Percentiles rank a stretch among this genome's conserved stretches.
Conservation (phyloP, 2,329 filamentous ascomycete species). For the Xylaria sp. region DNA sequence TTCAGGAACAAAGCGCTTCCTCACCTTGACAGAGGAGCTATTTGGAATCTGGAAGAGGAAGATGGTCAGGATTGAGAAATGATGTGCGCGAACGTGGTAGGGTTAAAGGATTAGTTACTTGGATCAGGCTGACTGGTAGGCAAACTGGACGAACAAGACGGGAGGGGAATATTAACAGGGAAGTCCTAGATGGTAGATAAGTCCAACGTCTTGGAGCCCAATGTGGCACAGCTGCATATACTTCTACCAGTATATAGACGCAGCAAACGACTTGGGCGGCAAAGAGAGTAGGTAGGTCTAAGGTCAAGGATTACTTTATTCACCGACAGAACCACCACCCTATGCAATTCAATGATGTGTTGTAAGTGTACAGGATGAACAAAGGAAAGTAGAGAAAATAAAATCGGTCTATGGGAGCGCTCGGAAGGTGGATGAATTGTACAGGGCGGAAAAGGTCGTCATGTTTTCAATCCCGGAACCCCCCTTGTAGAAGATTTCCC, state of each 20-base stretch:
- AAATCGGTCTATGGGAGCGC: constrained; percentile 35
- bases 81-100: neutral
- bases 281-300: no score
- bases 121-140: constrained; percentile 15
- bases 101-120: neutral
- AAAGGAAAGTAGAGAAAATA: constrained; percentile 32
- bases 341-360: constrained; percentile 38
- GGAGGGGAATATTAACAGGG: neutral
- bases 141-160: constrained; percentile 10
- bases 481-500: constrained; percentile 21
- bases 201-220: constrained; percentile 9
- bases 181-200: constrained; percentile 20
- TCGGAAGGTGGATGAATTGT: constrained; percentile 36
- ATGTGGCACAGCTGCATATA: constrained; percentile 21
- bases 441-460: constrained; percentile 33
- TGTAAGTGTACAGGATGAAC: constrained; percentile 40
- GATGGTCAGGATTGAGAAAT: neutral
- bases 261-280: neutral
- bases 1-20: neutral
- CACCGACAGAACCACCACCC: constrained; percentile 28
- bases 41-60: neutral
- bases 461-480: constrained; percentile 19
- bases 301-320: constrained; percentile 32
- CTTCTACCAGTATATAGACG: no score
- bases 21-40: neutral